phyloP scores from a whole-genome alignment of 345 rosid species.

The Brassica incana region DNA sequence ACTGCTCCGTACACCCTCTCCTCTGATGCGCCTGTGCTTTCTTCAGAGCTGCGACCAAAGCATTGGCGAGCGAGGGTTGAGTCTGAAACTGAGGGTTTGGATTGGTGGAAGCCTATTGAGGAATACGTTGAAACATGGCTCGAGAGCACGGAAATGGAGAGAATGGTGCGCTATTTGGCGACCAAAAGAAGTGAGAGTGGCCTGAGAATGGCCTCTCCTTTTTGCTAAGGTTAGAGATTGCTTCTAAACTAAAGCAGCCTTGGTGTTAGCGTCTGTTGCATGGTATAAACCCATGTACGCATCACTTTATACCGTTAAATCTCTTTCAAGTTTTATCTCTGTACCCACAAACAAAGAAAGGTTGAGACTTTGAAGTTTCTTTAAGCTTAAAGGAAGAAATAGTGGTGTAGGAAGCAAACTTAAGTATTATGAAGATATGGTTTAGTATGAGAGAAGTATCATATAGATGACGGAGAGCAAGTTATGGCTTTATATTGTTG shows the following conservation, averaged over 20 bases:
- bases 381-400: conserved; percentile 1
- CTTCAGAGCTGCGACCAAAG: conserved; percentile 69
- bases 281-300: conserved; percentile 88
- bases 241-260: conserved; percentile 94
- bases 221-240: conserved; percentile 84
- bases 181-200: conserved; percentile 48
- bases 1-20: conserved; percentile 64
- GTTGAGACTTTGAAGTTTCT: conserved; percentile 19
- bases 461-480: conserved; percentile 25
- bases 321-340: too few species aligned
- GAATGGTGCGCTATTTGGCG: conserved; percentile 50
- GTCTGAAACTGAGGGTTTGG: conserved; percentile 46
- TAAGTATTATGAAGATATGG: conserved; percentile 8
- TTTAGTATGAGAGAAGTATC: conserved; percentile 15
- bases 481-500: conserved; percentile 38
- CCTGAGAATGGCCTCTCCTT: conserved; percentile 91
- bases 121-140: conserved; percentile 78
- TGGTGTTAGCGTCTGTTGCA: conserved; percentile 90
- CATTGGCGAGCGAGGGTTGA: conserved; percentile 65
- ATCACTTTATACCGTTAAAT: conserved; percentile 49
- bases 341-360: neutral
- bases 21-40: conserved; percentile 80
- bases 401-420: conserved; percentile 7
- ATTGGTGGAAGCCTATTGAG: conserved; percentile 68
- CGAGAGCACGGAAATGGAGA: conserved; percentile 67